Evolutionary conservation across 306 rosid species (phyloP), one percentile per base, ranked within the genome.

Genomic region (Morella rubra): DNA sequence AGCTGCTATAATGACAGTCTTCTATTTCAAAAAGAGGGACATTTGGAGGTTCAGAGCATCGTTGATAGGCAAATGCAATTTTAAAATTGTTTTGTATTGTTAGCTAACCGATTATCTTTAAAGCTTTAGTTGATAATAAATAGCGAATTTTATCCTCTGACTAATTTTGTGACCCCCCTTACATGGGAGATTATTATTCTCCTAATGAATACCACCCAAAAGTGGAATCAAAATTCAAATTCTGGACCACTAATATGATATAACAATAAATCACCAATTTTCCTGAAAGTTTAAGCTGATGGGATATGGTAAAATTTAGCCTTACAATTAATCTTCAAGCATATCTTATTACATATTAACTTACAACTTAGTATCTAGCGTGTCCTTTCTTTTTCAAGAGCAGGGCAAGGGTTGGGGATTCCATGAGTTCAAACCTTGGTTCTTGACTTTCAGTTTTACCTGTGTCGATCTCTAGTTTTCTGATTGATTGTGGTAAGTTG

Each of bases 351-450:
- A 76, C 49, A 62, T 59, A 73, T 56, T 42, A 69, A 44, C 69
- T 52, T 50, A 55, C 76, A 54, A 60, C 20, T 79, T 58, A 74
- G 76, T 65, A 77, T 68, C 44, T 58, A 52, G 72, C 58, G 77
- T 51, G 27, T 13, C 19, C 55, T 67, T 79, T 84, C 59, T 5
- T 67, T 65, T 65, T 65, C 5, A 41, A 32, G 22, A 65, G 47
- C 41, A 22, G 5, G 14, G 70, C 70, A 6, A 44, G 44, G 20
- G 45, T 16, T 65, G 70, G 41, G 14, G 22, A 41, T 65, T 64
- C 8, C 70, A 65, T 41, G 70, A 49, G 15, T 41, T 47, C 49
- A 32, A 22, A 56, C 52, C 76, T 73, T 51, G 19, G 37, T 58
- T 42, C 11, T 10, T 50, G 18, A 37, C 40, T 73, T 72, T 41